Evolutionary conservation across 495 filamentous ascomycete species (phyloP).

Genomic region (Polyplosphaeria fusca): DNA sequence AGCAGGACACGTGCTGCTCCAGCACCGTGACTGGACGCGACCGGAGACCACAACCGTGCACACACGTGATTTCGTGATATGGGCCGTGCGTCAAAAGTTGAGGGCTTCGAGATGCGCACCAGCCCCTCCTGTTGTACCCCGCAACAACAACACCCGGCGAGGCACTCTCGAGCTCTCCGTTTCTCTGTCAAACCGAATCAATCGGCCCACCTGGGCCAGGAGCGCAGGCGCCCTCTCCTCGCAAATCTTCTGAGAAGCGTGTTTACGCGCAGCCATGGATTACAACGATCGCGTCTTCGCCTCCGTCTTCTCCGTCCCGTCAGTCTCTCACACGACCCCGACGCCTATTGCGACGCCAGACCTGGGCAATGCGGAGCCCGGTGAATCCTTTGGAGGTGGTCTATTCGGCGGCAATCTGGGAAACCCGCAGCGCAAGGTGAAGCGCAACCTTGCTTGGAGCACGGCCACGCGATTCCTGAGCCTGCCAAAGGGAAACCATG

Average conservation of each 20-base stretch:
- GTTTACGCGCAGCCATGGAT: slow-evolving; percentile 22
- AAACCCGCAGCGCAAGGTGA: slow-evolving; percentile 23
- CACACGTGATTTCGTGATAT: too few species aligned
- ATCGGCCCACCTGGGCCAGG: too few species aligned
- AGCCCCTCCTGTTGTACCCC: too few species aligned
- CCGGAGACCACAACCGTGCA: too few species aligned
- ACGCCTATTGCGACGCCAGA: slow-evolving; percentile 42
- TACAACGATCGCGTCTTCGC: slow-evolving; percentile 31
- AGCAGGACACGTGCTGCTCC: too few species aligned
- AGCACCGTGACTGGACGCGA: too few species aligned
- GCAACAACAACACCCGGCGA: too few species aligned
- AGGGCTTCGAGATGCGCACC: too few species aligned
- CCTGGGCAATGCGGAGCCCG: slow-evolving; percentile 36
- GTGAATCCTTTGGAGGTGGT: slow-evolving; percentile 38
- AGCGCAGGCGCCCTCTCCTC: too few species aligned
- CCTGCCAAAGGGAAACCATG: slow-evolving; percentile 4
- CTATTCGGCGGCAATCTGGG: slow-evolving; percentile 15
- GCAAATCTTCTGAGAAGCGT: slow-evolving; percentile 11
- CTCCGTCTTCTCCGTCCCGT: slow-evolving; percentile 34
- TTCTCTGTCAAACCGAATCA: too few species aligned
- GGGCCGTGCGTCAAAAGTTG: too few species aligned
- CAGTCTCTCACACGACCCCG: slow-evolving; percentile 38
- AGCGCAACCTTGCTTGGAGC: slow-evolving; percentile 41
- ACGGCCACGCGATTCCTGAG: slow-evolving; percentile 38
- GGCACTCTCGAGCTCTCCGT: too few species aligned